Base-by-base conservation (phyloP, 1,139 yeast species). In the Saccharomyces pastorianus region DNA sequence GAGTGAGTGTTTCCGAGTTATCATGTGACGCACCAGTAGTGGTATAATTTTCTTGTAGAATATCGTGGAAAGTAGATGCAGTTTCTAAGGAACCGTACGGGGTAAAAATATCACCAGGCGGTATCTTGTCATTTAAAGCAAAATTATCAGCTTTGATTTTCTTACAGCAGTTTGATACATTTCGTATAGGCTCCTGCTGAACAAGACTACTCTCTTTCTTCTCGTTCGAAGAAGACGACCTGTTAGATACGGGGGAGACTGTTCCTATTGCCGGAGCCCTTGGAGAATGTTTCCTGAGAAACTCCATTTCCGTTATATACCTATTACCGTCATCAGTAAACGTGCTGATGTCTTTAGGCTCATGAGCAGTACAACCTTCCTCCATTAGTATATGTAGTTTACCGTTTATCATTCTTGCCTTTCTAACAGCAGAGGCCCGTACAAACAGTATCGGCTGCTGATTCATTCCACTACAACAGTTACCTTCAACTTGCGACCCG, bases 281-380 rank as follows among this genome's bases (percentile, higher is more conserved):
- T 31, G 34, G 34, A 31, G 34, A 31, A 31, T 31, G 34, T 31
- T 31, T 31, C 34, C 34, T 31, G 3, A 31, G 34, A 31, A 31
- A 31, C 34, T 31, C 34, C 34, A 31, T 31, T 31, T 31, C 34
- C 3, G 4, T 31, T 31, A 31, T 31, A 31, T 31, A 31, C 1
- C 34, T 31, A 31, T 31, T 31, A 31, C 34, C 34, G 34, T 31
- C 34, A 75, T 6, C 76, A 76, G 27, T 95, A 87, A 58, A 74
- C 88, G 57, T 80, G 77, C 52, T 80, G 79, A 61, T 20, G 23
- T 20, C 23, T 20, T 20, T 20, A 20, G 23, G 23, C 23, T 38
- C 42, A 17, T 38, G 42, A 38, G 42, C 42, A 5, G 42, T 38
- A 17, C 42, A 38, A 11, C 42, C 42, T 23, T 63, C 62, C 50